These are phyloP conservation scores for Lachancea nothofagi DNA, from an alignment of 805 yeast genomes.

Conservation along the genomic window DNA sequence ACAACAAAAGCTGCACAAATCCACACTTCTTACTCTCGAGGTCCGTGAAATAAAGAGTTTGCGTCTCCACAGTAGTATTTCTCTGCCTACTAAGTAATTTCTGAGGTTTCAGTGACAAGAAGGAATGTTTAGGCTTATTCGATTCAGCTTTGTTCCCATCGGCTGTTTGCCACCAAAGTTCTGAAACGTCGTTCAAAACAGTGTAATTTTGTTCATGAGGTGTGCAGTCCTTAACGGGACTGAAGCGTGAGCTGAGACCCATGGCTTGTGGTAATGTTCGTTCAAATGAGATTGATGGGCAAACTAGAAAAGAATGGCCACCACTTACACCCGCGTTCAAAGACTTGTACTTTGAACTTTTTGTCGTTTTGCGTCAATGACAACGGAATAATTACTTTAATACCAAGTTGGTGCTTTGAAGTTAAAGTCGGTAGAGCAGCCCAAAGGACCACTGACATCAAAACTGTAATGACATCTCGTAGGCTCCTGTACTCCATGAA, in stretches of 20 bases:
- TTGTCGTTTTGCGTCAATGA: background rate
- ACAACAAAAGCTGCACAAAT: constrained; percentile 48
- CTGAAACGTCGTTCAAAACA: background rate
- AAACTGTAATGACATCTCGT: constrained; percentile 79
- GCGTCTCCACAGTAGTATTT: constrained; percentile 47
- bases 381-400: background rate
- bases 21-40: constrained; percentile 39
- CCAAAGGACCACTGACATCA: constrained; percentile 38
- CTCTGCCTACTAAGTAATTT: constrained; percentile 9
- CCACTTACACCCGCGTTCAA: too few relatives aligned
- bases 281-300: too few relatives aligned
- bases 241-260: background rate
- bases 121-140: background rate
- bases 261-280: background rate
- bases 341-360: background rate
- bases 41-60: constrained; percentile 49
- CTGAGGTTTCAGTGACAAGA: constrained; percentile 8
- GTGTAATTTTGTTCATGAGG: constrained; percentile 1
- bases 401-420: constrained; percentile 12
- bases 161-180: constrained; percentile 11
- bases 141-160: background rate
- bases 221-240: background rate
- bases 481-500: constrained; percentile 68
- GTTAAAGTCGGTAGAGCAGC: constrained; percentile 30
- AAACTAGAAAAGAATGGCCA: too few relatives aligned